Evolutionary conservation across 1,139 yeast genomes (phyloP).

Genomic region (Blastobotrys indianensis): DNA sequence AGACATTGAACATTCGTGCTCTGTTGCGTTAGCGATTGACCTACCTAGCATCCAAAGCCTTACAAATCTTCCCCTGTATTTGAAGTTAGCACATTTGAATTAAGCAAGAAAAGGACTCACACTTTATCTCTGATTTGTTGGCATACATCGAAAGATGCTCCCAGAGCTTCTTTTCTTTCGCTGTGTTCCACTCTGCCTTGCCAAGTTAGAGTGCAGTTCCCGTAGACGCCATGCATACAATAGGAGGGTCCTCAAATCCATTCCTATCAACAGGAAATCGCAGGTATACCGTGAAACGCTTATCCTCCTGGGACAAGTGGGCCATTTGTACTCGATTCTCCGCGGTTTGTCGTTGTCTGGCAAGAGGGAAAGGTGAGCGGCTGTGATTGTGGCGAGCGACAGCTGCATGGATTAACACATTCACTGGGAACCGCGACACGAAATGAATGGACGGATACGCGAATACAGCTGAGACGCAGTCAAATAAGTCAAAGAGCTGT

Average conservation of each 20-base stretch:
- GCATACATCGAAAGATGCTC: conserved; percentile 34
- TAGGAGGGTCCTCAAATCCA: conserved; percentile 38
- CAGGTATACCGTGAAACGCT: conserved; percentile 32
- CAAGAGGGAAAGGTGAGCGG: no score
- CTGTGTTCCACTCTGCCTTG: conserved; percentile 36
- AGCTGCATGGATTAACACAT: no score
- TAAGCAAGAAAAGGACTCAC: conserved; percentile 24
- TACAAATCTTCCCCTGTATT: conserved; percentile 15
- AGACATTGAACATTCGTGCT: conserved; percentile 34
- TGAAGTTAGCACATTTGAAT: no score
- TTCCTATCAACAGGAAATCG: conserved; percentile 38
- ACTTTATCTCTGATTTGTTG: conserved; percentile 37
- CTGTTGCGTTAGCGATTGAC: conserved; percentile 7
- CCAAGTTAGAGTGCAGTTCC: not conserved
- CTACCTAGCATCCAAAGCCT: conserved; percentile 6
- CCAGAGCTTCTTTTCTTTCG: conserved; percentile 41
- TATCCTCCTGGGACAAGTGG: not conserved
- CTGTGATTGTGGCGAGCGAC: no score
- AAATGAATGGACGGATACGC: not conserved
- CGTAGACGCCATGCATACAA: conserved; percentile 24
- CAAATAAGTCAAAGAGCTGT: conserved; percentile 1
- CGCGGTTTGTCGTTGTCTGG: no score
- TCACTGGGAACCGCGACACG: not conserved
- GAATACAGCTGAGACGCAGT: not conserved
- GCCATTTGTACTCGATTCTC: no score